Base-by-base conservation (phyloP, 768 basidiomycete species). In the Thelephora ganbajun region DNA sequence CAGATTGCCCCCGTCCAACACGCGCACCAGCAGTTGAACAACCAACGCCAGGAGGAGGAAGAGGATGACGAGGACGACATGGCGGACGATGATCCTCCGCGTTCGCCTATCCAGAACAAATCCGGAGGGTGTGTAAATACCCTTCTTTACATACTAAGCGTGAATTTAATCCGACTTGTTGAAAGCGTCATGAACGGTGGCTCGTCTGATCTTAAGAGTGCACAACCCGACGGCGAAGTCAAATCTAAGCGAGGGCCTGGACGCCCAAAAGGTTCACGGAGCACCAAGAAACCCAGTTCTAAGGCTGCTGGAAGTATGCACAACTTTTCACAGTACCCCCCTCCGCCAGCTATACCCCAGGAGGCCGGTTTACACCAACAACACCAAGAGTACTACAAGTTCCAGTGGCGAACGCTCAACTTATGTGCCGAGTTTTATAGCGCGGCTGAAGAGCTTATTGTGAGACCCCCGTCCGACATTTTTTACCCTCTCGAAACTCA, bases 401-500 rank as follows among this genome's bases (percentile, higher is more conserved):
- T 88, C 57, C 85, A 88, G 59, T 88, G 85, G 85, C 77, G 83
- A 47, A 76, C 86, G 35, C 61, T 88, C 49, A 85, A 85, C 56
- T 66, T 89, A 35, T 89, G 85, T 61, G 79, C 83, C 1, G 86
- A 89, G 59, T 89, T 89, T 59, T 89, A 89, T 63, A 80, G 77
- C 22, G 85, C 85, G 5, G 85, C 85, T 14, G 85, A 87, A 61
- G 85, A 89, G 61, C 73, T 89, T 42, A 72, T 89, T 50, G 85
- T 88, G 62, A 62, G 82, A 75, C 52, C 33, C n/a, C 23, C 23
- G 16, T 12, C 23, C 33, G 45, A 44, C 50, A 35, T 44, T 42
- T 34, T 50, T 48, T 49, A 44, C 53, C 46, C 11, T 41, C 11
- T 11, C 41, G 23, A 22, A 22, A 36, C n/a, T n/a, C 18, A 30